These are phyloP conservation scores for Stagonosporopsis chrysanthemi DNA, from an alignment of 2,329 filamentous ascomycete species.

Conservation along the genomic window DNA sequence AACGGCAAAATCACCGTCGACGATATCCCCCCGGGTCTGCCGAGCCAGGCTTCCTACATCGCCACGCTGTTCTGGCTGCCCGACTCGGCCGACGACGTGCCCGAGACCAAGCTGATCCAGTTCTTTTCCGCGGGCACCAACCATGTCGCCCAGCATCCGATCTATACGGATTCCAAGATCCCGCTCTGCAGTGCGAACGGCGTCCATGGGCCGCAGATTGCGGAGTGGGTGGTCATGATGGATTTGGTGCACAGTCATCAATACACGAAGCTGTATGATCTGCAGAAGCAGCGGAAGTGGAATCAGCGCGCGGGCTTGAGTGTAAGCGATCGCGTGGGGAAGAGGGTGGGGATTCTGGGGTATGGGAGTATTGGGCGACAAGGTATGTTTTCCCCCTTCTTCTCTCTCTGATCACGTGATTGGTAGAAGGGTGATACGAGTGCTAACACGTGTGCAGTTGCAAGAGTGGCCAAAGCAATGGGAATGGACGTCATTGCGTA, in stretches of 20 bases:
- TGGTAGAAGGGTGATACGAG: not conserved
- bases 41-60: conserved; percentile 55
- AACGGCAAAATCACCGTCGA: conserved; percentile 47
- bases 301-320: conserved; percentile 43
- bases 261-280: conserved; percentile 62
- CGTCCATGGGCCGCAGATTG: conserved; percentile 69
- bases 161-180: conserved; percentile 61
- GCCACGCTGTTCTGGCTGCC: conserved; percentile 59
- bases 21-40: conserved; percentile 52
- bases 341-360: conserved; percentile 66
- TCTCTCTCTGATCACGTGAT: not conserved
- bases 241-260: conserved; percentile 64
- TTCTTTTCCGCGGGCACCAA: conserved; percentile 66
- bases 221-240: conserved; percentile 72
- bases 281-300: conserved; percentile 66
- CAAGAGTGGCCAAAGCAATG: conserved; percentile 66
- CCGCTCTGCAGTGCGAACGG: conserved; percentile 63
- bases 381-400: conserved; percentile 48
- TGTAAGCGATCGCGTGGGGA: conserved; percentile 64
- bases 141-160: conserved; percentile 60
- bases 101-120: conserved; percentile 60
- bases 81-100: conserved; percentile 42
- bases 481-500: conserved; percentile 79
- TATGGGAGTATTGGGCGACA: conserved; percentile 70
- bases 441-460: conserved; percentile 49